Percentiles rank a stretch among this genome's conserved stretches.
Evolutionary conservation across 257 asterid species (phyloP).

Genomic region (Primulina eburnea): DNA sequence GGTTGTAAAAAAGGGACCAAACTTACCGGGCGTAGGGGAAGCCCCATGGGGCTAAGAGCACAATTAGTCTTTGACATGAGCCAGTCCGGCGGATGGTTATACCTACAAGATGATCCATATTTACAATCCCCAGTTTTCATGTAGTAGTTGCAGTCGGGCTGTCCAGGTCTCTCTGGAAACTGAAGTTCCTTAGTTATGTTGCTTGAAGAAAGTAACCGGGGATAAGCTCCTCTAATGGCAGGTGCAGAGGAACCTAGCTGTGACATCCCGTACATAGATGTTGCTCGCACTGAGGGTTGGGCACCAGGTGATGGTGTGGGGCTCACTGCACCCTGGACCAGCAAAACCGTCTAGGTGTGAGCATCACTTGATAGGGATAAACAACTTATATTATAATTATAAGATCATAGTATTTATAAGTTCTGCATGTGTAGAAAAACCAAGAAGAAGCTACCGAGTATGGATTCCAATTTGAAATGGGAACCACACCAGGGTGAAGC

Average conservation of each 20-base stretch:
- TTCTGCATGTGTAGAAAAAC: neutral
- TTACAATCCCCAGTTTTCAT: constrained; percentile 91
- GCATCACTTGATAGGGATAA: neutral
- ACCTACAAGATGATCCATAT: constrained; percentile 76
- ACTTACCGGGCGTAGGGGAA: constrained; percentile 88
- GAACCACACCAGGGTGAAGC: constrained; percentile 71
- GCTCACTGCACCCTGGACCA: constrained; percentile 59
- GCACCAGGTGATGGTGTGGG: constrained; percentile 66
- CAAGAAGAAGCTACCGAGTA: constrained; percentile 48
- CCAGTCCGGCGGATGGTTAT: constrained; percentile 78
- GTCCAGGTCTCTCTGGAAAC: constrained; percentile 81
- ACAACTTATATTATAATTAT: neutral
- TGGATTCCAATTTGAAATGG: constrained; percentile 72
- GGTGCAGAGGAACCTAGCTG: constrained; percentile 57
- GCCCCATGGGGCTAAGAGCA: constrained; percentile 72
- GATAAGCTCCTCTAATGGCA: constrained; percentile 50
- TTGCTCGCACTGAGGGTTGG: constrained; percentile 48
- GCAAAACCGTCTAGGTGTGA: constrained; percentile 24
- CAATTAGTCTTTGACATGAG: constrained; percentile 36
- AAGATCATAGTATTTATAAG: neutral
- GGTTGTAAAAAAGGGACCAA: constrained; percentile 8
- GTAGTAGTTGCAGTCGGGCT: constrained; percentile 72
- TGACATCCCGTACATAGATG: constrained; percentile 57
- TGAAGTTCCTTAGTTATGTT: constrained; percentile 38
- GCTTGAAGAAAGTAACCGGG: constrained; percentile 41